These are phyloP conservation scores for Ceriops zippeliana DNA, from an alignment of 345 rosid genomes.

Conservation along the genomic window DNA sequence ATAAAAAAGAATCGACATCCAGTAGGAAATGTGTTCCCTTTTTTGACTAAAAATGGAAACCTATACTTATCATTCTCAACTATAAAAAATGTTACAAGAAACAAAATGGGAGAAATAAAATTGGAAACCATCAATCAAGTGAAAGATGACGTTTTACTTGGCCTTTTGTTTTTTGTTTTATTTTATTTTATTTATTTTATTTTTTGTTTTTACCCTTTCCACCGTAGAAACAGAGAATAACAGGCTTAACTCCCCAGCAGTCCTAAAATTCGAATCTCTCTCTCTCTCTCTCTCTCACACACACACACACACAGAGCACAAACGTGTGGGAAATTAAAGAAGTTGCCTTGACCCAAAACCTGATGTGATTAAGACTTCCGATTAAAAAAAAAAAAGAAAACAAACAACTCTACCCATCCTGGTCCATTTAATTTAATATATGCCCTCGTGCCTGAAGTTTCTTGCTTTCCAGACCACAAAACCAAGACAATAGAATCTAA, in stretches of 20 bases:
- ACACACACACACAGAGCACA: too few relatives aligned
- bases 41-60: slow-evolving; percentile 3
- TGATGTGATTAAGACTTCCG: slow-evolving; percentile 15
- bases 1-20: not conserved
- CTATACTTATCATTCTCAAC: not conserved
- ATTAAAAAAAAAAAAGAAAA: not conserved
- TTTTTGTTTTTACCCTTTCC: slow-evolving; percentile 8
- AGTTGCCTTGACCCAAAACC: slow-evolving; percentile 21
- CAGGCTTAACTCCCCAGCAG: slow-evolving; percentile 7
- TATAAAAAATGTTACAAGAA: not conserved
- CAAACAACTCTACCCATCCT: slow-evolving; percentile 18
- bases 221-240: slow-evolving; percentile 12
- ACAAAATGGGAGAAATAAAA: not conserved
- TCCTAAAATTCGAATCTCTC: not conserved
- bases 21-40: not conserved
- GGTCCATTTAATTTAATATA: slow-evolving; percentile 32
- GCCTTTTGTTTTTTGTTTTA: not conserved
- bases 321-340: not conserved
- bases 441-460: slow-evolving; percentile 39
- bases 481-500: slow-evolving; percentile 33
- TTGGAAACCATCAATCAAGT: not conserved
- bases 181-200: not conserved
- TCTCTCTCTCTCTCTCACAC: not conserved
- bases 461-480: slow-evolving; percentile 37
- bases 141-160: slow-evolving; percentile 15